Evolutionary conservation across 805 yeast genomes (phyloP).

Genomic region (Candida fluviatilis): DNA sequence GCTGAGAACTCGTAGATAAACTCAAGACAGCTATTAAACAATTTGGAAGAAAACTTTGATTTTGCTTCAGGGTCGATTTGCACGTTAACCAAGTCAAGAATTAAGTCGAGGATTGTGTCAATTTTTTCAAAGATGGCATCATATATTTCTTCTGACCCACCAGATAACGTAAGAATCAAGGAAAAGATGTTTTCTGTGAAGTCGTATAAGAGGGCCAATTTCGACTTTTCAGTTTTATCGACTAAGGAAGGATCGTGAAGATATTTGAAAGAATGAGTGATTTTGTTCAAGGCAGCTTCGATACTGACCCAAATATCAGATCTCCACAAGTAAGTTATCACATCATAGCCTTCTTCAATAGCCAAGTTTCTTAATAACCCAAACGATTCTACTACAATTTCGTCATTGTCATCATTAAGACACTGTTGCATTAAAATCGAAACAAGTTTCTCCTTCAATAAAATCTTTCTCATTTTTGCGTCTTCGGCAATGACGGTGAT

Average conservation of each 20-base stretch:
- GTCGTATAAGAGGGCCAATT: constrained; percentile 52
- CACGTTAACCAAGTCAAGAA: constrained; percentile 28
- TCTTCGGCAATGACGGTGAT: constrained; percentile 72
- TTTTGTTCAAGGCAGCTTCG: constrained; percentile 47
- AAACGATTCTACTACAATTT: constrained; percentile 73
- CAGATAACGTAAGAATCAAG: constrained; percentile 60
- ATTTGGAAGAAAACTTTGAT: constrained; percentile 29
- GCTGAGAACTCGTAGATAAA: constrained; percentile 57
- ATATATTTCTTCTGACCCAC: constrained; percentile 51
- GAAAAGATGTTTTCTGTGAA: constrained; percentile 72
- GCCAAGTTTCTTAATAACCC: constrained; percentile 79
- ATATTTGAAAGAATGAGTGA: constrained; percentile 44
- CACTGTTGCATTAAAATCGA: constrained; percentile 59
- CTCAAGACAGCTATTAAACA: constrained; percentile 53
- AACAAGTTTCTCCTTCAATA: constrained; percentile 70
- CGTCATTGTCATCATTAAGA: constrained; percentile 63
- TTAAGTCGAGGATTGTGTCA: constrained; percentile 35
- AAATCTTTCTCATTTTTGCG: constrained; percentile 51
- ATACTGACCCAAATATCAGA: constrained; percentile 68
- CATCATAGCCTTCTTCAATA: constrained; percentile 84
- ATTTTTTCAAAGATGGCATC: constrained; percentile 44
- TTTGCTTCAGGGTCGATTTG: constrained; percentile 3
- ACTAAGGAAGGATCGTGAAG: constrained; percentile 20
- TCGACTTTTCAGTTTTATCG: constrained; percentile 35
- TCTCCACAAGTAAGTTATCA: constrained; percentile 72